A percentile compares a stretch with the other conserved stretches of the same genome.
These are phyloP conservation scores for Neurospora crassa DNA, from an alignment of 2,329 filamentous ascomycete species.

Conservation along the genomic window DNA sequence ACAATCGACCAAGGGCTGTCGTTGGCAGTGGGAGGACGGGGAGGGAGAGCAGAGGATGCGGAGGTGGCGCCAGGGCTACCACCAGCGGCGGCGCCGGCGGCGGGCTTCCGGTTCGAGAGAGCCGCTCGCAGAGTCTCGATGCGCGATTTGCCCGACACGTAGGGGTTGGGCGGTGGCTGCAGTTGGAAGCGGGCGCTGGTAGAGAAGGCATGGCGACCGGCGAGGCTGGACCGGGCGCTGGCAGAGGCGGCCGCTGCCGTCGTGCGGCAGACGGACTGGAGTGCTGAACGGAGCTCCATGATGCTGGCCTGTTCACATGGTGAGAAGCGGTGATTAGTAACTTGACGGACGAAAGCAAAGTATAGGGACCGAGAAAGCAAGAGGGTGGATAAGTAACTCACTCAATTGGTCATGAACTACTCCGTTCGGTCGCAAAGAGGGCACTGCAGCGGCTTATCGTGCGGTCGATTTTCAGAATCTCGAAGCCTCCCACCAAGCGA, in stretches of 20 bases:
- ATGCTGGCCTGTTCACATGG: constrained; percentile 3
- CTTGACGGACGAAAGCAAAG: background rate
- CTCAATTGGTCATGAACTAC: background rate
- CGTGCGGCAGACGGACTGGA: constrained; percentile 13
- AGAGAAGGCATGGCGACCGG: background rate
- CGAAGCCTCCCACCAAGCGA: background rate
- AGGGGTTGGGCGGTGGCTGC: background rate
- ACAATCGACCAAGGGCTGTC: background rate
- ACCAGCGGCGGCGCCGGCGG: background rate
- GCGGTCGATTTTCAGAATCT: background rate
- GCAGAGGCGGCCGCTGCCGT: constrained; percentile 4
- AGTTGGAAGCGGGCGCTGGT: background rate
- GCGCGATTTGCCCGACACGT: constrained; percentile 3
- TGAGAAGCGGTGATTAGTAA: constrained; percentile 2
- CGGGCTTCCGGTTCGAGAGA: background rate
- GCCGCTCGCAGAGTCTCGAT: background rate
- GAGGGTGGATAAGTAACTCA: background rate
- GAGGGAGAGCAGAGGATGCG: background rate
- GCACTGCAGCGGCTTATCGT: background rate
- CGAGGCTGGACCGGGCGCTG: background rate
- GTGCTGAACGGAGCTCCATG: constrained; percentile 19
- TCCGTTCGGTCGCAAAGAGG: background rate
- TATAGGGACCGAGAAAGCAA: background rate
- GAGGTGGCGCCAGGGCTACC: background rate
- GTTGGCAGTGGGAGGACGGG: background rate